Evolutionary conservation across 2,329 filamentous ascomycete genomes (phyloP).

Genomic region (Monilinia vaccinii-corymbosi): DNA sequence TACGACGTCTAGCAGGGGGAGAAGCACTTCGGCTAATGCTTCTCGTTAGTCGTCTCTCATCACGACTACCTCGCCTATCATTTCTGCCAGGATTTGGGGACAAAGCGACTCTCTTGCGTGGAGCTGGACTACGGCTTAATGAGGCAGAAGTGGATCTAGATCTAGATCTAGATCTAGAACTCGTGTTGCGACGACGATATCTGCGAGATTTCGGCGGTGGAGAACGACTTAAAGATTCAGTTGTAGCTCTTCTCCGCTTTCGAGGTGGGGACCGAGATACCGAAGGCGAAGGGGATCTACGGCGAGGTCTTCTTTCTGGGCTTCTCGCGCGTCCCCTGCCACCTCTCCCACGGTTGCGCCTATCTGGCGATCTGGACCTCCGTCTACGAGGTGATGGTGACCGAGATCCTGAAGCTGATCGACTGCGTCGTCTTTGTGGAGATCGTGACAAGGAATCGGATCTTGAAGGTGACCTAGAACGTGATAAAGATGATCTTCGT

Average conservation of each 20-base stretch:
- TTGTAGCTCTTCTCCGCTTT: slow-evolving; percentile 27
- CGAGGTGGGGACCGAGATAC: slow-evolving; percentile 23
- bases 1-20: slow-evolving; percentile 25
- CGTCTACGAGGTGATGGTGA: slow-evolving; percentile 26
- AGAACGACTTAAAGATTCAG: slow-evolving; percentile 25
- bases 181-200: slow-evolving; percentile 20
- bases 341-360: slow-evolving; percentile 24
- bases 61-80: slow-evolving; percentile 18
- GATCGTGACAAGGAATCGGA: slow-evolving; percentile 26
- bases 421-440: slow-evolving; percentile 22
- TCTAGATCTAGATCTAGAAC: slow-evolving; percentile 28
- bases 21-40: slow-evolving; percentile 29
- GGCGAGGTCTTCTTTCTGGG: slow-evolving; percentile 25
- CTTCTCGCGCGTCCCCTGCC: slow-evolving; percentile 26
- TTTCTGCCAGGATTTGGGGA: slow-evolving; percentile 22
- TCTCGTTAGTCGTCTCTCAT: slow-evolving; percentile 29
- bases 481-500: slow-evolving; percentile 23
- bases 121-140: slow-evolving; percentile 21
- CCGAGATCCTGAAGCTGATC: slow-evolving; percentile 26
- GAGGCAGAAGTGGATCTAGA: slow-evolving; percentile 26
- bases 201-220: slow-evolving; percentile 24
- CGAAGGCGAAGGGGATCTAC: slow-evolving; percentile 23
- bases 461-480: slow-evolving; percentile 26
- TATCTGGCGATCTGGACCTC: slow-evolving; percentile 26
- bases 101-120: slow-evolving; percentile 10